Conservation (phyloP, 2,329 filamentous ascomycete genomes). For the Coniochaeta sp. region DNA sequence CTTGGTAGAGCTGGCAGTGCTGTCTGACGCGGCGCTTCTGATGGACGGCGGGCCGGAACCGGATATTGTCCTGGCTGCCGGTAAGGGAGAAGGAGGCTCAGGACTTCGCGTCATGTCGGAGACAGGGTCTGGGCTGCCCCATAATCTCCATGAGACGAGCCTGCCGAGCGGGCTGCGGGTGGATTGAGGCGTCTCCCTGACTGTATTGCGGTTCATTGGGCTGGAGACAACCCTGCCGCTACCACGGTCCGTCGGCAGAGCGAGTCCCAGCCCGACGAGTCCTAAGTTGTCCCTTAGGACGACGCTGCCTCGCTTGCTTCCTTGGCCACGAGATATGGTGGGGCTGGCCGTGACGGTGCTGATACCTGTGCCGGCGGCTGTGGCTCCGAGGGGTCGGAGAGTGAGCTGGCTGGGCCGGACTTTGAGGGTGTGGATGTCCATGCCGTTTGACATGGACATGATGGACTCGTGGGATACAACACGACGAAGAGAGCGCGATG, state of each 20-base stretch:
- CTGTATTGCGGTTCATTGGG: background rate
- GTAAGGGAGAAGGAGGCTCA: background rate
- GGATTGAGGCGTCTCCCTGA: background rate
- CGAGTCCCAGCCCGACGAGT: constrained; percentile 23
- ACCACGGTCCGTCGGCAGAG: constrained; percentile 17
- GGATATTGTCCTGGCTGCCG: background rate
- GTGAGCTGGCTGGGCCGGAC: constrained; percentile 70
- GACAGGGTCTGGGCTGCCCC: constrained; percentile 21
- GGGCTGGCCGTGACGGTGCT: constrained; percentile 54
- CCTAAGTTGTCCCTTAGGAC: constrained; percentile 51
- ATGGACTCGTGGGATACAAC: constrained; percentile 80
- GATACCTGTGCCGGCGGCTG: constrained; percentile 43
- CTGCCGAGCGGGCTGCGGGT: constrained; percentile 14
- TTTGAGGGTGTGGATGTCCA: constrained; percentile 83
- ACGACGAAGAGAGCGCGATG: constrained; percentile 45
- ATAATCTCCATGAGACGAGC: constrained; percentile 31
- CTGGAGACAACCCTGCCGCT: constrained; percentile 3
- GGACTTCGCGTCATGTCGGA: background rate
- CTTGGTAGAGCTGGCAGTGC: constrained; percentile 5
- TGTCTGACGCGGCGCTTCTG: constrained; percentile 4
- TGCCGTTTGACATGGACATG: constrained; percentile 76
- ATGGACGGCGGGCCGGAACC: background rate
- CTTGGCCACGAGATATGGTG: constrained; percentile 35
- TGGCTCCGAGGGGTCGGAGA: constrained; percentile 43
- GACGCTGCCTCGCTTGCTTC: constrained; percentile 42